Conservation (phyloP, 2,329 filamentous ascomycete genomes). For the Chalaropsis ovoidea region DNA sequence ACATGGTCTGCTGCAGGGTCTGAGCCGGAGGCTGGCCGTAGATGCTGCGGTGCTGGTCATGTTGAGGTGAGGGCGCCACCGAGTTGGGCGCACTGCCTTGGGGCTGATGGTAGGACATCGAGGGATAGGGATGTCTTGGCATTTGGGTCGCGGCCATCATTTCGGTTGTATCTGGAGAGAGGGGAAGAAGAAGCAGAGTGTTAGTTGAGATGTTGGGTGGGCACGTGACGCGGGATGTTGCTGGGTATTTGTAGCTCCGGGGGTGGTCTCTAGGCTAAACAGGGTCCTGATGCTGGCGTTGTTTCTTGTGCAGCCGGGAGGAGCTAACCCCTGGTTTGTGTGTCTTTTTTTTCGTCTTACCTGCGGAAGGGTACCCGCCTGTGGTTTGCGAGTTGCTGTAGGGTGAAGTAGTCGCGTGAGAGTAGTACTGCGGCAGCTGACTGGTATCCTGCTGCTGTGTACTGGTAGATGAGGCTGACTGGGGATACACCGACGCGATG, state of each 20-base stretch:
- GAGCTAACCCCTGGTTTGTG: background rate
- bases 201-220: background rate
- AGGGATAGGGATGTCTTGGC: constrained; percentile 74
- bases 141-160: constrained; percentile 57
- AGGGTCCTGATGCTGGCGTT: background rate
- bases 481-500: constrained; percentile 44
- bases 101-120: constrained; percentile 83
- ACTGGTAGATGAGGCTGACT: constrained; percentile 51
- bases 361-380: constrained; percentile 77
- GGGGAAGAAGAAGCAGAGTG: background rate
- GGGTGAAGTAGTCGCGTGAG: constrained; percentile 56
- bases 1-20: constrained; percentile 71
- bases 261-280: background rate
- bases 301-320: background rate
- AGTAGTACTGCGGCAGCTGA: constrained; percentile 54
- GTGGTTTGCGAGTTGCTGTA: constrained; percentile 75
- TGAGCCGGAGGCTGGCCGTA: constrained; percentile 73
- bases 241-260: background rate
- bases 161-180: constrained; percentile 45
- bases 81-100: constrained; percentile 92
- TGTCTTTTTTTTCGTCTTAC: constrained; percentile 38
- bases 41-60: constrained; percentile 80
- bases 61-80: constrained; percentile 76
- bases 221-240: background rate
- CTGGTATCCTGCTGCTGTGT: constrained; percentile 54